Percentiles rank a stretch among this genome's conserved stretches.
Conservation (phyloP, 2,329 filamentous ascomycete genomes). For the Diplocarpon rosae region DNA sequence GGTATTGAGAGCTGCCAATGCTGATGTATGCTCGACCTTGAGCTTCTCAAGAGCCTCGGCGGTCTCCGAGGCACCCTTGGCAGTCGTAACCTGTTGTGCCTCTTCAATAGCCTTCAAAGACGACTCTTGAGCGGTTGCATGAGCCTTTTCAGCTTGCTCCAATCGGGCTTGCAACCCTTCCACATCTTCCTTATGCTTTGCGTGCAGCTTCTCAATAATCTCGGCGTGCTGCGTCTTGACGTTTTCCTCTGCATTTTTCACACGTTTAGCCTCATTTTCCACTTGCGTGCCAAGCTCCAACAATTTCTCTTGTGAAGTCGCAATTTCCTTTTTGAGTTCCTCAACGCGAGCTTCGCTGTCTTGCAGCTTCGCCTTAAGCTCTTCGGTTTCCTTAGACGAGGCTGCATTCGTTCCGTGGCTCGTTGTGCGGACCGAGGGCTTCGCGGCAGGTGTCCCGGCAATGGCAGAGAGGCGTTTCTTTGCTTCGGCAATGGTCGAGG, state of each 20-base stretch:
- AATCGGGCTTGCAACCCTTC: constrained; percentile 22
- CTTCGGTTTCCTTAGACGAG: constrained; percentile 44
- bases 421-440: constrained; percentile 32
- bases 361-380: constrained; percentile 47
- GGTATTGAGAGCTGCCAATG: constrained; percentile 22
- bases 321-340: constrained; percentile 44
- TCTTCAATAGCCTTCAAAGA: constrained; percentile 25
- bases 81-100: constrained; percentile 20
- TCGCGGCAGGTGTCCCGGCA: constrained; percentile 29
- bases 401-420: constrained; percentile 14
- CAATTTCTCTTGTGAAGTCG: constrained; percentile 44
- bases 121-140: constrained; percentile 17
- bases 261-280: constrained; percentile 30
- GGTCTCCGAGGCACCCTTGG: constrained; percentile 27
- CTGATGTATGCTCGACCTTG: constrained; percentile 31
- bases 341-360: constrained; percentile 48
- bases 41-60: constrained; percentile 31
- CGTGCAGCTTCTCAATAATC: constrained; percentile 32
- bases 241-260: constrained; percentile 31
- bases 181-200: constrained; percentile 20
- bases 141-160: constrained; percentile 19
- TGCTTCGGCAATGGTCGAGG: constrained; percentile 34
- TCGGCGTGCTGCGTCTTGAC: constrained; percentile 34
- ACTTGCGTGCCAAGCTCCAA: constrained; percentile 42
- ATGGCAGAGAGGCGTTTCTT: constrained; percentile 48